Evolutionary conservation across 257 asterid genomes (phyloP).

Genomic region (Eucommia ulmoides): DNA sequence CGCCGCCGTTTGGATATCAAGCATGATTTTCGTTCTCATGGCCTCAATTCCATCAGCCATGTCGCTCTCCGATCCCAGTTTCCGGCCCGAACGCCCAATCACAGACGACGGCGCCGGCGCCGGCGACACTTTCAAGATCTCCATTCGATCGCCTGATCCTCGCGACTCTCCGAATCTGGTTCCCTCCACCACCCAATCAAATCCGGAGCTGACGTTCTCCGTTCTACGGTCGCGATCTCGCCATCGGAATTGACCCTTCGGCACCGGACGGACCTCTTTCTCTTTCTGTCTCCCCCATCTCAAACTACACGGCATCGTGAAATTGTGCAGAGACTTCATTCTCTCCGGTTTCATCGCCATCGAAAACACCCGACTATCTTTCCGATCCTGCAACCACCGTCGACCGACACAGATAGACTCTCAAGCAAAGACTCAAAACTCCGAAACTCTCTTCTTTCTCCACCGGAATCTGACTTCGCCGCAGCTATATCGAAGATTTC

Average conservation of each 20-base stretch:
- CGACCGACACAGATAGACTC: not conserved
- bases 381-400: not conserved
- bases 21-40: constrained; percentile 56
- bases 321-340: constrained; percentile 61
- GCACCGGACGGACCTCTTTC: constrained; percentile 49
- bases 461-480: too few relatives aligned
- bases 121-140: not conserved
- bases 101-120: constrained; percentile 15
- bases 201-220: constrained; percentile 3
- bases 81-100: constrained; percentile 6
- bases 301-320: constrained; percentile 39
- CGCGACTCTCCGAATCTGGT: not conserved
- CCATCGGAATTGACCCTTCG: constrained; percentile 39
- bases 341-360: constrained; percentile 47
- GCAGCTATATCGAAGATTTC: too few relatives aligned
- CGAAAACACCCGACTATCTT: not conserved
- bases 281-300: constrained; percentile 75
- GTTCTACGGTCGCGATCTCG: constrained; percentile 21
- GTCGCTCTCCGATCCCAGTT: not conserved
- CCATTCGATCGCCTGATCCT: not conserved
- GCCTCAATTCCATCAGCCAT: constrained; percentile 54
- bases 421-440: not conserved
- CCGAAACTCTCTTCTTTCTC: not conserved
- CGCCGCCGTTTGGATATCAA: constrained; percentile 81
- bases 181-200: not conserved